Percentiles rank a stretch among this genome's conserved stretches.
Evolutionary conservation across 2,329 filamentous ascomycete genomes (phyloP).

Genomic region (Torrubiella hemipterigena): DNA sequence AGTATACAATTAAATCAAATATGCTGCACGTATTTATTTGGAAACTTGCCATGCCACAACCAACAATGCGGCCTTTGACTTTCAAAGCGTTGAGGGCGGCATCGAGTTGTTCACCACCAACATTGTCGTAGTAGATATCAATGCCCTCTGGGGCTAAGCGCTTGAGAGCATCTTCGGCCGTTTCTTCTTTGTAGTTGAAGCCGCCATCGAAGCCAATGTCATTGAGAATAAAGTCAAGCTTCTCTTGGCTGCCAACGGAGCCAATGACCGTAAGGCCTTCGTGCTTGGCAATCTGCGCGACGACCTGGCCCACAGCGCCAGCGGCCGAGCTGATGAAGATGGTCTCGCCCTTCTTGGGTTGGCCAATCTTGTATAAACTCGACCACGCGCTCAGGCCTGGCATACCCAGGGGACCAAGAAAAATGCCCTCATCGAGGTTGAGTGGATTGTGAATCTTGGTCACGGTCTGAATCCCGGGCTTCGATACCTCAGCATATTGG

Average conservation of each 20-base stretch:
- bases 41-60: slow-evolving; percentile 45
- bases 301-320: slow-evolving; percentile 71
- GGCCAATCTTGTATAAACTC: slow-evolving; percentile 51
- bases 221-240: slow-evolving; percentile 52
- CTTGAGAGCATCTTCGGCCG: slow-evolving; percentile 51
- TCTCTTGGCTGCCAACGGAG: slow-evolving; percentile 67
- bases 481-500: slow-evolving; percentile 53
- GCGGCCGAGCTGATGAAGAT: slow-evolving; percentile 74
- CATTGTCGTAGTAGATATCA: slow-evolving; percentile 52
- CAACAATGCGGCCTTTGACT: slow-evolving; percentile 50
- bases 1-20: neutral
- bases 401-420: slow-evolving; percentile 56
- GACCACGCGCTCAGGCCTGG: slow-evolving; percentile 60
- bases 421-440: slow-evolving; percentile 53
- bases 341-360: slow-evolving; percentile 55
- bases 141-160: slow-evolving; percentile 65
- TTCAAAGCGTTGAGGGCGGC: slow-evolving; percentile 39
- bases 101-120: slow-evolving; percentile 39
- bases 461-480: slow-evolving; percentile 26
- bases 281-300: slow-evolving; percentile 73
- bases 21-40: neutral
- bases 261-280: slow-evolving; percentile 71
- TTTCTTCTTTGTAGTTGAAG: slow-evolving; percentile 86
- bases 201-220: slow-evolving; percentile 45
- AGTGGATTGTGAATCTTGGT: slow-evolving; percentile 56